Evolutionary conservation across 2,329 filamentous ascomycete species (phyloP), one percentile per base, ranked within the genome.

Genomic region (Lasiodiplodia theobromae): DNA sequence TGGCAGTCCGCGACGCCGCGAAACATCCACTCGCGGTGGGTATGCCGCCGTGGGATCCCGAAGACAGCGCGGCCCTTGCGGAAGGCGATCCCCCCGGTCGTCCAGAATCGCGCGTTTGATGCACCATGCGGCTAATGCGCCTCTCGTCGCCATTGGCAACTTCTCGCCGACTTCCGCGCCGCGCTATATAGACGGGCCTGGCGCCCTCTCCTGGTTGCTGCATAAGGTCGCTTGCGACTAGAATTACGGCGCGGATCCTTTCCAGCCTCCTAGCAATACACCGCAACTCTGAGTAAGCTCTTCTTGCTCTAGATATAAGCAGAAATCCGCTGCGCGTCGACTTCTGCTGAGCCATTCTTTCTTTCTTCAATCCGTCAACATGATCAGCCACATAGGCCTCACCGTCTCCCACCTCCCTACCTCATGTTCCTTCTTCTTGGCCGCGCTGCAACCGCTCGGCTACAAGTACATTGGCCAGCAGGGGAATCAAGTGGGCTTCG

Each of bases 351-450:
- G n/a, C 40, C 49, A 11, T 52, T 49, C 51, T 3, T 3, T 58
- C n/a, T 23, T 18, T 54, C 31, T 11, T 31, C 53, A 69, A 23
- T 54, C 25, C 25, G 16, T 14, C 52, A 56, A 16, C 52, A 90
- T 90, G 88, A 80, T 89, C 73, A 87, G 87, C 53, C 87, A 89
- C 75, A 84, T 89, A 70, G 88, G 87, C 70, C 82, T 90, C 70
- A 89, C 87, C 47, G 93, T 97, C 76, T 90, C 89, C 70, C 90
- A 94, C 79, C 88, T 97, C 66, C 88, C 93, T 67, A 88, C 90
- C 44, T 92, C 93, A 3, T 89, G 91, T 62, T 96, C 93, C 8
- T 97, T 96, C 83, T 97, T 93, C 80, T 87, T 94, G 25, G 87
- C 91, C 71, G 86, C 93, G 71, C 86, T 93, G 8, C 92, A 95